Evolutionary conservation across 2,329 filamentous ascomycete genomes (phyloP), one percentile per base, ranked within the genome.

Genomic region (Diplodia sapinea): DNA sequence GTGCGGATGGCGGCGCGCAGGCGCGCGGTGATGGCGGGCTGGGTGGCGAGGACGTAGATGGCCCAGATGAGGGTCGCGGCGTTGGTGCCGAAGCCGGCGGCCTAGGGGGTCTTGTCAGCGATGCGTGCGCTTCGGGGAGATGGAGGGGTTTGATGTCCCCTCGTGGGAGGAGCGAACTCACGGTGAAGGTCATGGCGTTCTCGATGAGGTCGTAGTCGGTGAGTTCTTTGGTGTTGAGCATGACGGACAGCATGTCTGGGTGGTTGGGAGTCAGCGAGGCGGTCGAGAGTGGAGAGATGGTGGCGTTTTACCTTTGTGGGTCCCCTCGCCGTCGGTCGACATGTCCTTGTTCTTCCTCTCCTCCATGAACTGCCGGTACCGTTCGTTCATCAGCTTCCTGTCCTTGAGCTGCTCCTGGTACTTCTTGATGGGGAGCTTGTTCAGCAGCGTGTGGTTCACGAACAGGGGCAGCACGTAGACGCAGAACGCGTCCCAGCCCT

Each of bases 151-250:
- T 23, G 23, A 23, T 23, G 23, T 23, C 23, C 23, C 23, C 23
- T 2, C 23, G 31, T 4, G 31, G 5, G 31, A 31, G 31, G 31
- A 31, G 31, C 4, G 31, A 31, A 31, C 51, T 38, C 11, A 56
- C 54, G 9, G 55, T 59, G 38, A 59, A 59, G 23, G 55, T 59
- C 55, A 59, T 59, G 23, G 55, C 55, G 23, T 59, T 59, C 36
- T 59, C 55, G 12, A 59, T 59, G 31, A 59, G 13, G 38, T 59
- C 55, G 38, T 59, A 59, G 11, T 59, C 55, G 38, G 55, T 59
- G 9, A 59, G 38, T 0, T 59, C 55, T 11, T 59, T 59, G 12
- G 55, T 47, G 23, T 59, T 43, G 38, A 59, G 23, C 55, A 59
- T 59, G 4, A 59, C 55, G 17, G 55, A 59, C 12, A 59, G 55